Base-by-base conservation (phyloP, 2,329 filamentous ascomycete species). In the Lasiodiplodia gonubiensis region DNA sequence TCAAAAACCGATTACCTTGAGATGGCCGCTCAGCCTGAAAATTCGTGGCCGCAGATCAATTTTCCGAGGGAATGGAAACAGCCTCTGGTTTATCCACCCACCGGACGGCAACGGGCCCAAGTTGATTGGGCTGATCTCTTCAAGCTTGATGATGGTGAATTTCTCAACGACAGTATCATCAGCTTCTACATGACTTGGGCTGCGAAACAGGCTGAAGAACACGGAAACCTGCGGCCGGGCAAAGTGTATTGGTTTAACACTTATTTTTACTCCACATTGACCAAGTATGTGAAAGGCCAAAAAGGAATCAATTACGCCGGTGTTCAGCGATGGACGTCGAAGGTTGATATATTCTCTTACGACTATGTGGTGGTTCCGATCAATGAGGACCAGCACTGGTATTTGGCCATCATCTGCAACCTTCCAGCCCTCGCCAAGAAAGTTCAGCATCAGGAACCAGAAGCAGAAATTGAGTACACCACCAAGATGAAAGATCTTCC, bases 331-430 rank as follows among this genome's bases (percentile, higher is more conserved):
- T 99, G 95, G 95, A 98, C 95, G 0, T 85, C 90, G 39, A 92
- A 89, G 72, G 85, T 94, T 25, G 92, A 99, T 75, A 80, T 99
- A 10, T 92, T 98, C 74, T 86, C 85, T 6, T 93, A 92, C 72
- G 92, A 97, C 75, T 97, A 94, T 76, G 89, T 98, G 68, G 85
- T 98, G 12, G 91, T 99, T 7, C 95, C 95, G 0, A 92, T 99
- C 76, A 96, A 97, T 73, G 92, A 97, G 75, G 84, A 88, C 71
- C 81, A 84, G 1, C 95, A 99, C 78, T 99, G 96, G 95, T 98
- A 95, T 79, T 83, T 98, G 71, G 93, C 93, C 8, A 94, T 99
- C 67, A 94, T 99, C 64, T 97, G 93, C 85, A 97, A 99, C 74
- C 85, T 94, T 2, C 86, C 88, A 3, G 89, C 85, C 63, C 83